Base-by-base conservation (phyloP, 495 filamentous ascomycete species). In the Penicillium alfredii region DNA sequence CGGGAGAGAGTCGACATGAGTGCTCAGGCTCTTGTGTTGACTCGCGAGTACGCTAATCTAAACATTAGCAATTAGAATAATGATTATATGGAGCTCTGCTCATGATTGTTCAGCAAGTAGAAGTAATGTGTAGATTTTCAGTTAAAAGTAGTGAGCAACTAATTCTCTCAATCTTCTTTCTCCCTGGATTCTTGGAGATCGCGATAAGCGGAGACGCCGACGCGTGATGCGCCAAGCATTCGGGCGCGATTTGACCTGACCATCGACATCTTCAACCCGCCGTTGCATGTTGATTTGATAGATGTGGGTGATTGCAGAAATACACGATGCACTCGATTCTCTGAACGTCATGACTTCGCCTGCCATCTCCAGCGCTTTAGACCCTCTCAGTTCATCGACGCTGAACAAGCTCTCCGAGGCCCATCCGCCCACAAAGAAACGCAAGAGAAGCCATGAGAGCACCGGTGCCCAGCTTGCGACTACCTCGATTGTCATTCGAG, bases 21-120 rank as follows among this genome's bases (percentile, higher is more conserved):
- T n/a, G n/a, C n/a, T n/a, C n/a, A n/a, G n/a, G n/a, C 35, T 37
- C 27, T 41, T 9, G 18, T 42, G 11, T 17, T 30, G 40, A 34
- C 37, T 26, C 35, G 40, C 41, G 50, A 50, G 39, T 38, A 38
- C 49, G 61, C 61, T 64, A 64, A 68, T 64, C 55, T 66, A 65
- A 68, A 63, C 63, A 68, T 68, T 68, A 58, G 64, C 64, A 54
- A 51, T n/a, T 55, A 60, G 46, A 62, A 44, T 63, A 63, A 61
- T 67, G 45, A 56, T 51, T 25, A 44, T 37, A 40, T 25, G 35
- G 14, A 30, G 24, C 35, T 25, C 11, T n/a, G 23, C 8, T 25
- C 8, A 25, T 25, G 8, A 25, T 25, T 8, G 8, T 25, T 8
- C 11, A 25, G 23, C 5, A 3, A 0, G 11, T 4, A 25, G 11